Conservation (phyloP, 1,139 yeast species). For the Protomyces inouyei region DNA sequence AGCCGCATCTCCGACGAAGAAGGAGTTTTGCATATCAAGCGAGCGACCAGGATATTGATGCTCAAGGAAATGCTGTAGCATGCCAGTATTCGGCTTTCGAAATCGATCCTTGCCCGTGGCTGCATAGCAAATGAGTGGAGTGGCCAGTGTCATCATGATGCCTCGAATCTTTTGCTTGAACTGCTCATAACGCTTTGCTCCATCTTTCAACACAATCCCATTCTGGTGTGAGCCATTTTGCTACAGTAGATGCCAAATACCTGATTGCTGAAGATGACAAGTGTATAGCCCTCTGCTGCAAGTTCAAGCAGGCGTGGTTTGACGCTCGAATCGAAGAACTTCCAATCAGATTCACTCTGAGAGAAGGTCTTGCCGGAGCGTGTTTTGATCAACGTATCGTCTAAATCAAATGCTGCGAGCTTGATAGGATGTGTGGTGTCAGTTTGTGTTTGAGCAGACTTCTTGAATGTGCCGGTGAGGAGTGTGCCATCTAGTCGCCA, state of each 20-base stretch:
- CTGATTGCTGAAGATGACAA: constrained; percentile 82
- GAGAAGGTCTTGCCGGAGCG: constrained; percentile 57
- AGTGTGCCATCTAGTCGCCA: not conserved
- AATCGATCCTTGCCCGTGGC: constrained; percentile 42
- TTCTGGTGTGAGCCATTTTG: constrained; percentile 31
- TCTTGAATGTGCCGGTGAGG: not conserved
- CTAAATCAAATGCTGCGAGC: constrained; percentile 71
- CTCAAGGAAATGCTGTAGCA: constrained; percentile 54
- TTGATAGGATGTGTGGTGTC: constrained; percentile 5
- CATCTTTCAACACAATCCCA: constrained; percentile 2
- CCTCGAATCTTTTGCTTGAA: constrained; percentile 36
- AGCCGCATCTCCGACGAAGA: constrained; percentile 95
- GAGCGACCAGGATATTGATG: constrained; percentile 37
- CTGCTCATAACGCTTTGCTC: constrained; percentile 48
- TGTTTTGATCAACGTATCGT: constrained; percentile 43
- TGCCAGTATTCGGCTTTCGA: constrained; percentile 74
- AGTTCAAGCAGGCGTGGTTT: constrained; percentile 37
- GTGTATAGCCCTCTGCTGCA: constrained; percentile 27
- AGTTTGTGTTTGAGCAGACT: not conserved
- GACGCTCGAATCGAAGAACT: constrained; percentile 48
- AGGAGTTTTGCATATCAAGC: constrained; percentile 45
- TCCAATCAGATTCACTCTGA: constrained; percentile 62
- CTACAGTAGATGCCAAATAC: constrained; percentile 48
- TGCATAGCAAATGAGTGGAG: constrained; percentile 56
- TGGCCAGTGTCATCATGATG: constrained; percentile 34